A percentile compares a stretch with the other conserved stretches of the same genome.
Conservation (phyloP, 805 yeast species). For the Candida incommunis region DNA sequence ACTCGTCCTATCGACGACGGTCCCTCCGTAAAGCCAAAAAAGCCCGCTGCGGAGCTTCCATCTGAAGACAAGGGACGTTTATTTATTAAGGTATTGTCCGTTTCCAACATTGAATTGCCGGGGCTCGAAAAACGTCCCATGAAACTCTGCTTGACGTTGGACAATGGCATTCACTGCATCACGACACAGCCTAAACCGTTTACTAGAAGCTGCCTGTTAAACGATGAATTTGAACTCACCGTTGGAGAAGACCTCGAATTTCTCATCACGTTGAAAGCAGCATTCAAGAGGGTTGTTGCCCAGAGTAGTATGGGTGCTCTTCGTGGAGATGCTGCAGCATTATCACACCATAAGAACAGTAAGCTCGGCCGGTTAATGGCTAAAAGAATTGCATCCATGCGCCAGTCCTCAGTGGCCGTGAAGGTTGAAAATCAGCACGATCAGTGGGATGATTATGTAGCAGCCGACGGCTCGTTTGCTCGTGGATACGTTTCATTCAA, state of each 20-base stretch:
- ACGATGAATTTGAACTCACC: conserved; percentile 68
- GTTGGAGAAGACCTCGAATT: conserved; percentile 50
- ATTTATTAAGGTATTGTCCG: conserved; percentile 30
- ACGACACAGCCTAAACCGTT: conserved; percentile 38
- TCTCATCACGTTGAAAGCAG: conserved; percentile 58
- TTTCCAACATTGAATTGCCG: conserved; percentile 32
- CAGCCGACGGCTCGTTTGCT: conserved; percentile 83
- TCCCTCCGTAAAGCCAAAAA: background rate
- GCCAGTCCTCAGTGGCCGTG: conserved; percentile 3
- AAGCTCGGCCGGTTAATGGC: background rate
- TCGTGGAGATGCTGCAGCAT: background rate
- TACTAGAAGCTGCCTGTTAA: conserved; percentile 24
- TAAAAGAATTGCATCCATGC: background rate
- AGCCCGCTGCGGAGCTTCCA: conserved; percentile 15
- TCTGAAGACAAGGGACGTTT: conserved; percentile 27
- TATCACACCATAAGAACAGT: background rate
- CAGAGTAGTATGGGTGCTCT: conserved; percentile 3
- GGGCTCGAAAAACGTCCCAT: conserved; percentile 32
- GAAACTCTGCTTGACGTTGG: conserved; percentile 36
- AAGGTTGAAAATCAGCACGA: conserved; percentile 19
- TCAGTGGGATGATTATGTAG: conserved; percentile 45
- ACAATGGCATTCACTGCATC: conserved; percentile 68
- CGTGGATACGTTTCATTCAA: conserved; percentile 54
- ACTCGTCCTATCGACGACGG: conserved; percentile 8
- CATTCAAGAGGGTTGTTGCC: conserved; percentile 27